Evolutionary conservation across 2,329 filamentous ascomycete genomes (phyloP).

Genomic region (Colletotrichum higginsianum): DNA sequence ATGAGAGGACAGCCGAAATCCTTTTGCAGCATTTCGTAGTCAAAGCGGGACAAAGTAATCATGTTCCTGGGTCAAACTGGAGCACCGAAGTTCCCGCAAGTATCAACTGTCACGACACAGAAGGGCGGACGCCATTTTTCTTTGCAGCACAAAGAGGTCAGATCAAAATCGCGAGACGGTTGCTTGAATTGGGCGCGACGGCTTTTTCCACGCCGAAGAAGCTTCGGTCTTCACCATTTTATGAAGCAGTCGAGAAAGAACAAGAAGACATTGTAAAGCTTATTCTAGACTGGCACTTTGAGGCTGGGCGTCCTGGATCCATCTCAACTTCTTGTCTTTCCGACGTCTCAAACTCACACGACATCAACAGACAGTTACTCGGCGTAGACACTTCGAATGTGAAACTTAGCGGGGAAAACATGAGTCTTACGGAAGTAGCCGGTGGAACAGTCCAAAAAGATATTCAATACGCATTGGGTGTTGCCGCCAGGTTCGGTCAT

Average conservation of each 20-base stretch:
- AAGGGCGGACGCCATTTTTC: background rate
- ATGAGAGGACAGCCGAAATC: accelerated
- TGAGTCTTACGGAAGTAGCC: background rate
- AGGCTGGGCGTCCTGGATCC: background rate
- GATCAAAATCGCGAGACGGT: accelerated
- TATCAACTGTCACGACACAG: background rate
- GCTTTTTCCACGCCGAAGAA: accelerated
- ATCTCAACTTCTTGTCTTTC: background rate
- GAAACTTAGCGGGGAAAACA: background rate
- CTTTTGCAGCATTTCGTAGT: background rate
- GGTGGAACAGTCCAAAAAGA: too few relatives aligned
- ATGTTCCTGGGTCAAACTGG: background rate
- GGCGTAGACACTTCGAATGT: background rate
- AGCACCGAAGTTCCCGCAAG: background rate
- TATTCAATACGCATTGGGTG: background rate
- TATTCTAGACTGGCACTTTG: background rate
- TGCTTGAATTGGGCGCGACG: background rate
- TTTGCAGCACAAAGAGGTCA: background rate
- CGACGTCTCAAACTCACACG: background rate
- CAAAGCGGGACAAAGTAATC: background rate
- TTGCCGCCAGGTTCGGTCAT: background rate
- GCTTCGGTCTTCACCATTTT: accelerated
- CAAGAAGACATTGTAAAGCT: background rate
- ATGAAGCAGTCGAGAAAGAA: background rate
- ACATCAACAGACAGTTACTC: background rate